Conservation (phyloP, 176 grass and related monocot species). For the Oryza glaberrima region DNA sequence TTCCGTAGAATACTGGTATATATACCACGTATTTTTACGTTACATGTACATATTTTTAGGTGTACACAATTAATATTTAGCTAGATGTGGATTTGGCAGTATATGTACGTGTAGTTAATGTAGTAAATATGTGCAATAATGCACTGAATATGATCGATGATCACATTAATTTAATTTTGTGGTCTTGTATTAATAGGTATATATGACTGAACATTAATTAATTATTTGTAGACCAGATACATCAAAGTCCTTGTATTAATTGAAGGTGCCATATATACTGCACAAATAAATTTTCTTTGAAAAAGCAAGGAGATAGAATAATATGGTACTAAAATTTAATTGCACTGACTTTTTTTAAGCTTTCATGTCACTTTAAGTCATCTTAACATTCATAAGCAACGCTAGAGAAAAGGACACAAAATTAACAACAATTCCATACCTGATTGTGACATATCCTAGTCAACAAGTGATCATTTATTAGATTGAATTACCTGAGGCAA, state of each 20-base stretch:
- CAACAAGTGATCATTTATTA: not conserved
- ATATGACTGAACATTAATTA: not conserved
- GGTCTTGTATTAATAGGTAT: not conserved
- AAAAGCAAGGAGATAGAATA: not conserved
- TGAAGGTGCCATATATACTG: not conserved
- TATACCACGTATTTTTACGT: not conserved
- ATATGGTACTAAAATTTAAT: not conserved
- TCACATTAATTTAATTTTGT: not conserved
- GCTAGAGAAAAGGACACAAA: constrained; percentile 20
- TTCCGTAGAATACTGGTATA: not conserved
- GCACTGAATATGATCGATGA: not conserved
- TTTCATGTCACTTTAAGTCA: constrained; percentile 25
- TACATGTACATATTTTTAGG: too few relatives aligned
- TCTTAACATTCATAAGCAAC: not conserved
- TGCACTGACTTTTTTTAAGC: not conserved
- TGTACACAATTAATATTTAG: not conserved
- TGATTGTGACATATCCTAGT: constrained; percentile 33
- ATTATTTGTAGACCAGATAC: constrained; percentile 29
- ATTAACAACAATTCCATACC: not conserved
- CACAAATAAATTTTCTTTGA: not conserved
- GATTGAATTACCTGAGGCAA: not conserved
- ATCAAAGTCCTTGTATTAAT: not conserved
- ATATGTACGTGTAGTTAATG: not conserved
- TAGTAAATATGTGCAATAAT: not conserved
- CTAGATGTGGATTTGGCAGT: not conserved